A percentile compares a stretch with the other conserved stretches of the same genome.
Conservation (phyloP, 2,329 filamentous ascomycete species). For the Exserohilum turcica region DNA sequence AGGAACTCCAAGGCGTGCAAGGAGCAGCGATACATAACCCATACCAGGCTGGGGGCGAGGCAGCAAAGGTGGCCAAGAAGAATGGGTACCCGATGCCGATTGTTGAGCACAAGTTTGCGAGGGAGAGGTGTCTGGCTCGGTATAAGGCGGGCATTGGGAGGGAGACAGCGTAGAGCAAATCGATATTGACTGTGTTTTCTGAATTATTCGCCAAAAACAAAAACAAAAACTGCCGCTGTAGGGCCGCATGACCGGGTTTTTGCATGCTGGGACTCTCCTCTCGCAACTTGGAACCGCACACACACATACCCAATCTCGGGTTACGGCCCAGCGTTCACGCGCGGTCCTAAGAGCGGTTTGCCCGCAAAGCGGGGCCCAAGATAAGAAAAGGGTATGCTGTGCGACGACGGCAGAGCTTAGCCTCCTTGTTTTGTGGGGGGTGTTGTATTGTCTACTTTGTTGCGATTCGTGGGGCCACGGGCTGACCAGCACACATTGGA, state of each 20-base stretch:
- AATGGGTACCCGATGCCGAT: slow-evolving; percentile 75
- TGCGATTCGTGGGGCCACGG: background rate
- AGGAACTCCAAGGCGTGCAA: slow-evolving; percentile 68
- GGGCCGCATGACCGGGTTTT: too few species aligned
- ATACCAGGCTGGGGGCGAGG: slow-evolving; percentile 65
- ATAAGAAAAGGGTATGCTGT: background rate
- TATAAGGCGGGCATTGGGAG: slow-evolving; percentile 70
- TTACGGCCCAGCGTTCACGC: background rate
- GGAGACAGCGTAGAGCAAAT: slow-evolving; percentile 50
- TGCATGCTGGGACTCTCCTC: too few species aligned
- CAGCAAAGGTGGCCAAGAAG: slow-evolving; percentile 62
- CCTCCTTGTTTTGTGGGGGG: background rate
- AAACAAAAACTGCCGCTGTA: too few species aligned
- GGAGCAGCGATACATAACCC: slow-evolving; percentile 81
- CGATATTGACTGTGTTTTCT: background rate
- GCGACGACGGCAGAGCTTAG: background rate
- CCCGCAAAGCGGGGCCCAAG: background rate
- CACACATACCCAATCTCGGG: too few species aligned
- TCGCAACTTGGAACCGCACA: too few species aligned
- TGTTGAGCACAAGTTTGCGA: slow-evolving; percentile 72
- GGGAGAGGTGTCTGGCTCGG: slow-evolving; percentile 68
- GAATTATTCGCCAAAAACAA: background rate
- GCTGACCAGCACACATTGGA: background rate
- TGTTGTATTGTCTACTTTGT: too few species aligned
- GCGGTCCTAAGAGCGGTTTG: background rate